Evolutionary conservation across 768 basidiomycete genomes (phyloP), one percentile per base, ranked within the genome.

Genomic region (Omphalotus guepiniiformis): DNA sequence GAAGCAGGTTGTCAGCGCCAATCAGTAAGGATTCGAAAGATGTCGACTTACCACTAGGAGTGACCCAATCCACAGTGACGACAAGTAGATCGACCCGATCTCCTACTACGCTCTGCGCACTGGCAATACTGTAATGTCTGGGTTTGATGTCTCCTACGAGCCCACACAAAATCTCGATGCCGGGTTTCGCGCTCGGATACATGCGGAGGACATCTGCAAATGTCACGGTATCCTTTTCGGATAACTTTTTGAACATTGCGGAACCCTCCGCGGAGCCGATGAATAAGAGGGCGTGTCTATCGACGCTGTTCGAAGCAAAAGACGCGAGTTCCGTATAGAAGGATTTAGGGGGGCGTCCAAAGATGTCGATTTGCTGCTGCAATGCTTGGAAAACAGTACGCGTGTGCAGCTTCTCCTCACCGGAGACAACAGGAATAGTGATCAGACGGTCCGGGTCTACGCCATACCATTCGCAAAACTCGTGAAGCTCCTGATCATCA

Each of bases 81-180:
- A 99, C 87, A 49, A 99, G 71, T 23, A 99, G 72, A 65, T 99
- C 95, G 6, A 99, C 93, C 48, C 88, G 80, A 61, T 98, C 79
- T 4, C 96, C 96, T 13, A 98, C 94, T 47, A 88, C 93, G 58
- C 87, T 88, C 66, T 98, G 95, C 27, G 93, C 82, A 55, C 89
- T 93, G 18, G 96, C 95, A 60, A 99, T 99, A 65, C 92, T 95
- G 67, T 99, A 99, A 66, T 98, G 96, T 52, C 96, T 79, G 3
- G 95, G 94, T 66, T 96, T 93, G 72, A 92, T 97, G 62, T 96
- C 93, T 1, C 92, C 94, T 37, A 97, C 74, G 57, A 96, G 63
- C 62, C 90, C 88, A 58, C 94, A 93, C 3, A 96, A 75, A 47
- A 75, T 82, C 65, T 91, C 91, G 29, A 98, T 83, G 25, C 80